phyloP scores from a whole-genome alignment of 202 grass and related monocot species.

The Elaeis oleifera region DNA sequence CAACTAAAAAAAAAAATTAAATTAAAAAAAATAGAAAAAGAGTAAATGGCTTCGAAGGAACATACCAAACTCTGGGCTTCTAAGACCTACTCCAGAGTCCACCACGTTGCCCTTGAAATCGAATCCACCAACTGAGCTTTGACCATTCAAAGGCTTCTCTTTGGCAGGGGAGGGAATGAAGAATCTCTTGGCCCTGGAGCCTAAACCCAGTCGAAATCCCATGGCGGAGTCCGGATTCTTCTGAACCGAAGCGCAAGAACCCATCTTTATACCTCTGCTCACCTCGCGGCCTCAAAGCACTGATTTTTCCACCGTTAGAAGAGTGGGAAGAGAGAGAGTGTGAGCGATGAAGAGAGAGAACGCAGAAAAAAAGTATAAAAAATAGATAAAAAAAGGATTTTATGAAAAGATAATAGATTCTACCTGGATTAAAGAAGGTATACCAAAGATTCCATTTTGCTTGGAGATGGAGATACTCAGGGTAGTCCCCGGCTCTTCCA shows the following conservation, averaged over 20 bases:
- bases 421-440: too few species aligned
- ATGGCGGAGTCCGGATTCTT: neutral
- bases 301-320: too few species aligned
- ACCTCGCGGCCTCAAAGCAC: too few species aligned
- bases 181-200: constrained; percentile 12
- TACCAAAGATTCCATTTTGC: too few species aligned
- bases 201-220: neutral
- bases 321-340: too few species aligned
- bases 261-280: constrained; percentile 1
- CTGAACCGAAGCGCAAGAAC: neutral
- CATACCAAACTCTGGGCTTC: constrained; percentile 13
- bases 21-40: neutral
- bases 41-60: neutral
- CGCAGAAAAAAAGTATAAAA: too few species aligned
- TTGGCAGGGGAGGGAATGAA: constrained; percentile 11
- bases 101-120: neutral
- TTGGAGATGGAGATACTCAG: too few species aligned
- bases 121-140: constrained; percentile 9
- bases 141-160: constrained; percentile 10
- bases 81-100: neutral
- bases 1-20: neutral
- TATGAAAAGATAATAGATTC: too few species aligned
- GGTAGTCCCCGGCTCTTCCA: too few species aligned
- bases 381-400: too few species aligned
- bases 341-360: too few species aligned